Evolutionary conservation across 768 basidiomycete genomes (phyloP), one percentile per base, ranked within the genome.

Genomic region (Termitomyces sp.): DNA sequence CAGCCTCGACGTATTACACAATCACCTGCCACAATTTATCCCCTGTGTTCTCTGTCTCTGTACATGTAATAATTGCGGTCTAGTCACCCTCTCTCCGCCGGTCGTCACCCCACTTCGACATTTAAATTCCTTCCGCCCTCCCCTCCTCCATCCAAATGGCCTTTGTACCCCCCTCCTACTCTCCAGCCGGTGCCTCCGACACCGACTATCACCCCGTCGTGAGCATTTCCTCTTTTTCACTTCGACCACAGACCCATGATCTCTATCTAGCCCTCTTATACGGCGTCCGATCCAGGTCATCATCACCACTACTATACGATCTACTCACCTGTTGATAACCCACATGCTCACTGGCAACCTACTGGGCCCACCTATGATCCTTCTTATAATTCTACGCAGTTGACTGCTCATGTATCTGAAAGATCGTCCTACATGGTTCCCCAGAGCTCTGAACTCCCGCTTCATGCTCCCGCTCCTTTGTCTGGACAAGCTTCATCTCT

Each of bases 391-490:
- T 20, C 46, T 22, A 13, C 10, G 20, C 20, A 35, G 12, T 27
- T 25, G 40, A 20, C 42, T n/a, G 48, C 22, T 5, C 47, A 48
- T 36, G 1, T 36, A 5, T 12, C 47, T 48, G 10, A 35, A 27
- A 52, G 40, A 23, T 35, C 41, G 13, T 44, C 57, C 2, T 33
- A 47, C 5, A 51, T 32, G 12, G 62, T 66, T 50, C 12, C 58
- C 27, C 65, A 62, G 29, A 43, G 50, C 12, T 53, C 64, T 40
- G 52, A 50, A 5, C 12, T 64, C 2, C 66, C 67, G 40, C 63
- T 71, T 11, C 66, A 70, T 47, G 66, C 68, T 2, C 69, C 70
- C 27, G 53, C 67, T 12, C 68, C 67, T 3, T 54, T 68, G 18
- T 53, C 64, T 10, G 56, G 61, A 15, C 60, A 58, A 40, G 44